A percentile compares a stretch with the other conserved stretches of the same genome.
phyloP scores from a whole-genome alignment of 192 early-diverging fungal species.

The Funneliformis mosseae region DNA sequence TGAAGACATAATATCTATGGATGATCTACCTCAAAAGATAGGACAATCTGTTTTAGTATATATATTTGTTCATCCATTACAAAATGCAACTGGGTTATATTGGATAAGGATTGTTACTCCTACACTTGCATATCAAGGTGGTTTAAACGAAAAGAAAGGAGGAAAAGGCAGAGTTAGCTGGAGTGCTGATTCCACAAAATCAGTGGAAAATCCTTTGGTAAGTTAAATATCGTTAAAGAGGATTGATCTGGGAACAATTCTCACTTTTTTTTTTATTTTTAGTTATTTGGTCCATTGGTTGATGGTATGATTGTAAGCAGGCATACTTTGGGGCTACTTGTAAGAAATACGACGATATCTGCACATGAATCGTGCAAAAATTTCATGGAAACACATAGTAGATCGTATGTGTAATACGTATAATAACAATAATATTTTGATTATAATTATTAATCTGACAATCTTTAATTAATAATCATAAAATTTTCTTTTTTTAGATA shows the following conservation, averaged over 20 bases:
- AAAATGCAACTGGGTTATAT: constrained; percentile 64
- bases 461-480: not conserved
- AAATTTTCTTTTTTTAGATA: constrained; percentile 30
- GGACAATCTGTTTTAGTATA: constrained; percentile 49
- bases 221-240: constrained; percentile 8
- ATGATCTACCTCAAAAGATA: constrained; percentile 46
- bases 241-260: not conserved
- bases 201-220: constrained; percentile 56
- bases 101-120: constrained; percentile 64
- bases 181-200: constrained; percentile 38
- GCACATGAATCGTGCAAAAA: constrained; percentile 60
- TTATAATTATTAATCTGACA: not conserved
- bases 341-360: constrained; percentile 71
- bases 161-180: constrained; percentile 34
- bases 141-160: not conserved
- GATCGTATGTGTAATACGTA: constrained; percentile 58
- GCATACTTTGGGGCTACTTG: constrained; percentile 66
- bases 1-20: constrained; percentile 59
- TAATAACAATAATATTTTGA: not conserved
- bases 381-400: constrained; percentile 48
- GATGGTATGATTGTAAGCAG: constrained; percentile 75
- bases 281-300: constrained; percentile 67
- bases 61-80: constrained; percentile 72
- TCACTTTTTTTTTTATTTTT: not conserved
- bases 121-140: not conserved